Evolutionary conservation across 2,329 filamentous ascomycete species (phyloP), one percentile per base, ranked within the genome.

Genomic region (Venturia pyrina): DNA sequence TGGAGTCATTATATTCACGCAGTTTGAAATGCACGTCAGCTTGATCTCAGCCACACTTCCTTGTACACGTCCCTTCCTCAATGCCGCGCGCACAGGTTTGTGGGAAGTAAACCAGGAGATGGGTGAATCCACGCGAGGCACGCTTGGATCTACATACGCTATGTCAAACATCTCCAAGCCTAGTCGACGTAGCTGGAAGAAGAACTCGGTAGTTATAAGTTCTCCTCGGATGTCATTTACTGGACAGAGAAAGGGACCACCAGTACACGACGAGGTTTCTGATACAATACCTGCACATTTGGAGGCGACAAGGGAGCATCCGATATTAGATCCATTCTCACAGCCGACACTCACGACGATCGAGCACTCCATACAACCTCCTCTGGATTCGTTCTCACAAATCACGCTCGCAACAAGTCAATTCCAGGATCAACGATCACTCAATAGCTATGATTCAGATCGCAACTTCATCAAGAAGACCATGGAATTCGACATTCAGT

Each of bases 11-110:
- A 40, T 66, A 0, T 62, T 62, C 41, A 37, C 56, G 1, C 64
- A 66, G n/a, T n/a, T 66, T 15, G 64, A 66, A n/a, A 62, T 66
- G 64, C 64, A 66, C 44, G 62, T 64, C 43, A 59, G 40, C n/a
- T 40, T 66, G n/a, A 62, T 62, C 8, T 59, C 64, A 32, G 53
- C 53, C 6, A 46, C 64, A 21, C n/a, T 66, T 11, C 64, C 64
- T 15, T 62, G 56, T 41, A 28, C 62, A 24, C 37, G 64, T 7
- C 64, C 64, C 7, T 66, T 66, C 17, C 64, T 66, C 41, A 46
- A 50, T 10, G 64, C 64, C 8, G 64, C 32, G 40, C 44, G 62
- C 32, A 48, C 64, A 3, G 64, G 64, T 44, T 44, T 40, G 60
- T 40, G 37, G 43, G n/a, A 24, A 24, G 60, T 41, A 15, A 53